These are phyloP conservation scores for Colletotrichum sp. DNA, from an alignment of 2,329 filamentous ascomycete species.

Conservation along the genomic window DNA sequence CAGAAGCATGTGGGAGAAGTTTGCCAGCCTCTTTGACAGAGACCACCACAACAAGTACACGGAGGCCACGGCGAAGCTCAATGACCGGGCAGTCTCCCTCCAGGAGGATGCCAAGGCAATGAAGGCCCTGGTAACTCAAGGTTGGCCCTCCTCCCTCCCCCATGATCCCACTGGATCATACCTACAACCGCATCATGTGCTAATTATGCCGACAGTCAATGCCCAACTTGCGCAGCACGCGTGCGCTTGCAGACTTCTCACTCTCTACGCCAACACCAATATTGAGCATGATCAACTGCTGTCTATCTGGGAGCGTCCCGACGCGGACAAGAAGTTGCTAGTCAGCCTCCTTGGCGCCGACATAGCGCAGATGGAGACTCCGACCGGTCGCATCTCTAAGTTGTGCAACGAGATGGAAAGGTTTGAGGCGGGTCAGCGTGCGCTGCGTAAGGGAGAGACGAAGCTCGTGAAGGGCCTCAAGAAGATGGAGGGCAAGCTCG, in stretches of 20 bases:
- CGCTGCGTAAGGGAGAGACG: background rate
- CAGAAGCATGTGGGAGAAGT: background rate
- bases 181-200: background rate
- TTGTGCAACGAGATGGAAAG: background rate
- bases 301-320: background rate
- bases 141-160: too few species aligned
- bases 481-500: background rate
- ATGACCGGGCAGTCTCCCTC: background rate
- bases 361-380: background rate
- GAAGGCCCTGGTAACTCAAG: background rate
- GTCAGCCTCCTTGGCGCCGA: background rate
- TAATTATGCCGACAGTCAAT: background rate
- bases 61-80: background rate
- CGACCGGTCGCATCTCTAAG: background rate
- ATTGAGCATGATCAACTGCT: background rate
- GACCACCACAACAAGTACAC: background rate
- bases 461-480: background rate
- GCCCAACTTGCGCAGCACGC: background rate
- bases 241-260: background rate
- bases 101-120: background rate
- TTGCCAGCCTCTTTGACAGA: background rate
- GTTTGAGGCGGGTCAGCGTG: background rate
- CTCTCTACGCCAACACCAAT: background rate
- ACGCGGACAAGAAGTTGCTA: background rate
- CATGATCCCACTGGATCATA: background rate